Evolutionary conservation across 345 rosid species (phyloP), one percentile per base, ranked within the genome.

Genomic region (Lumnitzera littorea): DNA sequence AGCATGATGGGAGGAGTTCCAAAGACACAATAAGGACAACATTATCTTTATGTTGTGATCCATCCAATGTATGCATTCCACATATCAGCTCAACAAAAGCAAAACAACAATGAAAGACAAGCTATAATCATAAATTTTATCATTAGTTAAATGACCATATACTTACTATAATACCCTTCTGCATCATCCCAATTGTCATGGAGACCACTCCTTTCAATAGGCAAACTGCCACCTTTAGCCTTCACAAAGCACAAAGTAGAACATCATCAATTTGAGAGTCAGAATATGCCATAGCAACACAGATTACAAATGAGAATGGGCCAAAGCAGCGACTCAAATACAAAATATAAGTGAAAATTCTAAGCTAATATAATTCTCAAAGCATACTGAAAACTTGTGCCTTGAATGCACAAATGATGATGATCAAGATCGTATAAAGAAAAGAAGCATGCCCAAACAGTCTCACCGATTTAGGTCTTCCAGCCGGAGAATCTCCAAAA

Each of bases 101-200:
- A 36, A 36, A 36, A 36, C 43, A 36, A 36, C 24, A 36, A 36
- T n/a, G 36, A 11, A 48, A 56, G 9, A 56, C 2, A 16, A 15
- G 14, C 27, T 56, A 15, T 11, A 56, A 56, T 15, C 48, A 36
- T 16, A 41, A 48, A 31, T 48, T 31, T 57, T 15, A 41, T 56
- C 48, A 2, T 11, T 24, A 36, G 25, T 56, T 43, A 25, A 11
- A 16, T 41, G 49, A 50, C 60, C 23, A 49, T 43, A 25, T 60
- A 77, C 99, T 75, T 82, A 95, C 99, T 85, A 64, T 95, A 95
- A 70, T 95, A 95, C 50, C 99, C 99, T 62, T 82, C 99, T 15
- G 97, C 85, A 69, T 95, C 99, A 84, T 95, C 99, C 99, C 97
- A 95, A 62, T 95, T 95, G 83, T 95, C 99, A 74, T 91, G 73